phyloP scores from a whole-genome alignment of 345 rosid genomes.

The Chamaenerion angustifolium region DNA sequence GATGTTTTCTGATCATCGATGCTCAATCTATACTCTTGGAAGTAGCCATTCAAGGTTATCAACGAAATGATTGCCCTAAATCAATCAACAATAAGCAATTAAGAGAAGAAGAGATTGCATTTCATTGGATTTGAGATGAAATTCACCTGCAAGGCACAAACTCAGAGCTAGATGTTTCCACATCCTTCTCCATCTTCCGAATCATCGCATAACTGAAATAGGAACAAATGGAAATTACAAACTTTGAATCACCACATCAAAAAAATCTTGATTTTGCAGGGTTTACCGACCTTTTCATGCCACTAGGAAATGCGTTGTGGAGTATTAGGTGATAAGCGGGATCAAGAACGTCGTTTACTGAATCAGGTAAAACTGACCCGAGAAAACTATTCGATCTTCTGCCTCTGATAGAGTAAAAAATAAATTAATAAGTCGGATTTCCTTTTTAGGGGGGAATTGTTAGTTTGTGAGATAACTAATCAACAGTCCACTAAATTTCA shows the following conservation, averaged over 20 bases:
- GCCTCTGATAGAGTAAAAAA: slow-evolving; percentile 20
- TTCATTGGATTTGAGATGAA: neutral
- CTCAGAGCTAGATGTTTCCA: slow-evolving; percentile 32
- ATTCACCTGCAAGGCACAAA: slow-evolving; percentile 37
- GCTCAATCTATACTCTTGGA: slow-evolving; percentile 54
- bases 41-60: slow-evolving; percentile 55
- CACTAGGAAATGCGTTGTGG: slow-evolving; percentile 51
- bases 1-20: slow-evolving; percentile 37
- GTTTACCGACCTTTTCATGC: slow-evolving; percentile 49
- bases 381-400: slow-evolving; percentile 59
- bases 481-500: no score
- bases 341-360: slow-evolving; percentile 68
- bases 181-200: slow-evolving; percentile 51
- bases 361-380: slow-evolving; percentile 66
- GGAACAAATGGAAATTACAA: slow-evolving; percentile 5
- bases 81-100: slow-evolving; percentile 5
- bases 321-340: slow-evolving; percentile 72
- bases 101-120: neutral
- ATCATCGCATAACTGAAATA: slow-evolving; percentile 46
- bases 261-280: neutral
- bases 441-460: neutral
- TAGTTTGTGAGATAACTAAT: no score
- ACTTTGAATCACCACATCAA: neutral
- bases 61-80: slow-evolving; percentile 56
- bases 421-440: neutral